Evolutionary conservation across 495 filamentous ascomycete species (phyloP), one percentile per base, ranked within the genome.

Genomic region (Terfezia boudieri): DNA sequence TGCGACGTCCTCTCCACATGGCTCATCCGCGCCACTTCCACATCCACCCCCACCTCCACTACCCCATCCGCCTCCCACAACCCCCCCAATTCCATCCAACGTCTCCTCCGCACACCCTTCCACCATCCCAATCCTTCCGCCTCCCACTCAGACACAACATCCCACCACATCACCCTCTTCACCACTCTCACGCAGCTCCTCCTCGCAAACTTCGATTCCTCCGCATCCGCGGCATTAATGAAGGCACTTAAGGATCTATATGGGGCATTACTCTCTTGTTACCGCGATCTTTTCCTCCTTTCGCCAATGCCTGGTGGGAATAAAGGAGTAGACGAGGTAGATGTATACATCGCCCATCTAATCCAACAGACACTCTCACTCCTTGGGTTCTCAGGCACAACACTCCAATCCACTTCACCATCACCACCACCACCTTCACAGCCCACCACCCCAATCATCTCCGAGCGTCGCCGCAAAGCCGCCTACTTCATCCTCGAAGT

Each of bases 401-500:
- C 26, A 32, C 26, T 32, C 26, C 26, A 32, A 32, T 32, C 26
- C 26, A 32, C 41, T 46, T 16, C 38, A 43, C 38, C 38, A 43
- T 11, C 38, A 11, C 41, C 41, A 46, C 41, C 41, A 14, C 41
- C 14, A 9, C 41, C 8, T 4, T 20, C 26, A 7, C 26, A 32
- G 26, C 41, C 41, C 41, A 14, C 41, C 41, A 8, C 41, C 12
- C 4, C 41, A 46, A 14, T 4, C 3, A 51, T 52, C 10, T 37
- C 57, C 11, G 16, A 51, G 55, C 11, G 43, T 26, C 1, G 55
- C 12, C 38, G 48, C 32, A 65, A 65, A 46, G 62, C 56, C 23
- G 53, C 37, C 17, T 65, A 59, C 14, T 62, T 58, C 17, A 41
- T 61, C 1, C 59, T 65, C 16, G 62, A 65, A 26, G 49, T 56